Evolutionary conservation across 495 filamentous ascomycete genomes (phyloP), one percentile per base, ranked within the genome.

Genomic region (Glarea lozoyensis): DNA sequence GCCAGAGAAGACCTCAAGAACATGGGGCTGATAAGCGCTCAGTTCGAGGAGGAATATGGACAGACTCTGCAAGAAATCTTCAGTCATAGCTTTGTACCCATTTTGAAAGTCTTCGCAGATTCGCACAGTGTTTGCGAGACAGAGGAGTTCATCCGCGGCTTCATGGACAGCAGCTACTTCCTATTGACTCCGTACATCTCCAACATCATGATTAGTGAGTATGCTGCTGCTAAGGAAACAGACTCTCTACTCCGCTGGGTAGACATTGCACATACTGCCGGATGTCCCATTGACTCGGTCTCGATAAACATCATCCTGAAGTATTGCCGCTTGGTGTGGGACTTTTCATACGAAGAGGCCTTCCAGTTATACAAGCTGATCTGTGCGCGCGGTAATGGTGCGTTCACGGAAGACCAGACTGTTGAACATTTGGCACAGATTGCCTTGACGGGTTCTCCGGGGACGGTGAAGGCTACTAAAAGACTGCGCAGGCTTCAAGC

Each of bases 191-290:
- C 40, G 23, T 60, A 59, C 29, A 53, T 62, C 15, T 61, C 68
- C 24, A 66, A 60, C 16, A n/a, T 69, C 6, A 59, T 76, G 52
- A 60, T 67, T n/a, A 64, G 67, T 18, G 59, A 56, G 19, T 73
- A 68, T 46, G 65, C 45, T 10, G 51, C 55, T 32, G 45, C 59
- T 16, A 58, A 54, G n/a, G 70, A 75, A 43, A 47, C 63, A 19
- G 48, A 39, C 42, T 36, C 56, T 48, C 3, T 62, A 64, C 15
- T 37, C 61, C 25, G 45, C 41, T 37, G 49, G 52, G 29, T 58
- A 9, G 35, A 53, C 2, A 51, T 48, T 35, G 35, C 45, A 19
- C 10, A 15, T 10, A 33, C 33, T 35, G 18, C 53, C 4, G 62
- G 61, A 10, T 63, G 61, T 42, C 42, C 50, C 2, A 43, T 67